Evolutionary conservation across 2,329 filamentous ascomycete genomes (phyloP).

Genomic region (Mycosphaerella arachidis): DNA sequence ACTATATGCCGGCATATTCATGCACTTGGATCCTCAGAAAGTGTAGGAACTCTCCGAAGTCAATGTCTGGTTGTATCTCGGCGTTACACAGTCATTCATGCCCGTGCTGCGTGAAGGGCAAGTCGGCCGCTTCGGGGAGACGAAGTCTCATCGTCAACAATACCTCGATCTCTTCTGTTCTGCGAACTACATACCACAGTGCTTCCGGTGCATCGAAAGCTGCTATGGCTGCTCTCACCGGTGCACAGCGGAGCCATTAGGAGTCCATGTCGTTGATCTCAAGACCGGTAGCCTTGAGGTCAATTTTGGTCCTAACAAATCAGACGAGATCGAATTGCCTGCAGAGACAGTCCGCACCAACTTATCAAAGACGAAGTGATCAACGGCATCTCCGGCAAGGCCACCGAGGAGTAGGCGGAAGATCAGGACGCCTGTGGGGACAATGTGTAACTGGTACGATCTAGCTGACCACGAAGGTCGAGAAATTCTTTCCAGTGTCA

Average conservation of each 20-base stretch:
- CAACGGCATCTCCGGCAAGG: slow-evolving; percentile 8
- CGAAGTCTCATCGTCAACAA: slow-evolving; percentile 37
- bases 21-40: slow-evolving; percentile 24
- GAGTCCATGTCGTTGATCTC: slow-evolving; percentile 20
- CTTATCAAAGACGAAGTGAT: neutral
- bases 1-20: slow-evolving; percentile 26
- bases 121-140: slow-evolving; percentile 30
- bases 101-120: slow-evolving; percentile 18
- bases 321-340: slow-evolving; percentile 7
- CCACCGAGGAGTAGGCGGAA: slow-evolving; percentile 9
- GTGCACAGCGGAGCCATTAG: slow-evolving; percentile 21
- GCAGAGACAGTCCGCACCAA: slow-evolving; percentile 10
- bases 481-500: neutral
- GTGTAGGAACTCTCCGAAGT: slow-evolving; percentile 31
- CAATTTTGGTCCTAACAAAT: slow-evolving; percentile 3
- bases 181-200: slow-evolving; percentile 32
- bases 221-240: slow-evolving; percentile 15
- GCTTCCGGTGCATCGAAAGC: slow-evolving; percentile 30
- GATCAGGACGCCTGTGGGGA: neutral
- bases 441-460: neutral
- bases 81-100: slow-evolving; percentile 29
- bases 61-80: slow-evolving; percentile 33
- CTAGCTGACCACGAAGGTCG: neutral
- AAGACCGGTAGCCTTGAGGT: slow-evolving; percentile 20
- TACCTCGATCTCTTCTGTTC: slow-evolving; percentile 31